phyloP scores from a whole-genome alignment of 441 rosid genomes.

The Corymbia citriodora region DNA sequence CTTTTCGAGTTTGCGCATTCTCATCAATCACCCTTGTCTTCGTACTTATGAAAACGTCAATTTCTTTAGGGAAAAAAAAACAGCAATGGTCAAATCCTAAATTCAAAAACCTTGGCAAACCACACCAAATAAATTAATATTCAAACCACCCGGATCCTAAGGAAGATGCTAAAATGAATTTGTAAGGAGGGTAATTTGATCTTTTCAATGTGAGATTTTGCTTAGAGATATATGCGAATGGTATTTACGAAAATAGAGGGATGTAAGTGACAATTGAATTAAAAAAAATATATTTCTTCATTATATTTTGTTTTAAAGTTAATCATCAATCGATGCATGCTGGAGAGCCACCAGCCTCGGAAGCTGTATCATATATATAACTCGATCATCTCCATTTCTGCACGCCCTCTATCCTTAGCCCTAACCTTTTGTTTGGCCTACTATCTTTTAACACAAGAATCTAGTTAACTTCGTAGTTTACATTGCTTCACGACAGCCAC shows the following conservation, averaged over 20 bases:
- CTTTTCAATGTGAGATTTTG: not conserved
- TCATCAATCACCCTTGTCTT: not conserved
- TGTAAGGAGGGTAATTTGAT: not conserved
- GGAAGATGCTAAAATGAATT: not conserved
- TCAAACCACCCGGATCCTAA: not conserved
- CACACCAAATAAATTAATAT: accelerated
- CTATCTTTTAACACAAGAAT: not conserved
- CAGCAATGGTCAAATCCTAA: not conserved
- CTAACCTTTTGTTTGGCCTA: not conserved
- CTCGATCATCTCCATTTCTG: not conserved
- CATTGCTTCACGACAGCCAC: not conserved
- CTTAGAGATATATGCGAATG: not conserved
- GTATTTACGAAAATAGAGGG: not conserved
- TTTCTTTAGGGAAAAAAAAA: accelerated
- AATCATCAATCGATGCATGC: not conserved
- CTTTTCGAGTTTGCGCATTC: not conserved
- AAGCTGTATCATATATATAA: not conserved
- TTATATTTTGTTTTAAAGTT: not conserved
- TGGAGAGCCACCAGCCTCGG: not conserved
- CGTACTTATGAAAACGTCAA: not conserved
- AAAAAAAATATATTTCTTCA: not conserved
- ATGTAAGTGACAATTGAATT: not conserved
- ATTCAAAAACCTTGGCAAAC: not conserved
- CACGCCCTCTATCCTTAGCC: not conserved
- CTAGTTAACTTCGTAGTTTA: not conserved